Base-by-base conservation (phyloP, 192 early-diverging fungal genomes). In the Entomortierella chlamydospora region DNA sequence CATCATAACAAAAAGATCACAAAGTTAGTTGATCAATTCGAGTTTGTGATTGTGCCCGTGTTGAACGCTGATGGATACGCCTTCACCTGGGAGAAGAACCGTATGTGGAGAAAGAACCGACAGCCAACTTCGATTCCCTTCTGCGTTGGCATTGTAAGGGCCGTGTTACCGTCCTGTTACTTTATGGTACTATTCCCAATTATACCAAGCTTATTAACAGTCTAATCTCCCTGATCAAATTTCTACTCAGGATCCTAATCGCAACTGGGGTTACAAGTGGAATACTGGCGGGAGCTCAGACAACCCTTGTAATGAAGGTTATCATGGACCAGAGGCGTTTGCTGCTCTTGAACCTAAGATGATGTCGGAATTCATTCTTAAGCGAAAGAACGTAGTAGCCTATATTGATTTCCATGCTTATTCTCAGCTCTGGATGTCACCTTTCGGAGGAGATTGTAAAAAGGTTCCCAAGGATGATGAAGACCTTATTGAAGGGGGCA, bases 381-480 rank as follows among this genome's bases (percentile, higher is more conserved):
- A 56, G 8, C 49, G 54, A n/a, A 69, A 72, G 42, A 83, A 74
- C 23, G 70, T 82, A 7, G 67, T 84, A 6, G 53, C 62, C 29
- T 79, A 71, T 33, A 55, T 82, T 30, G 85, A 86, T 60, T 62
- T 86, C 25, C 85, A 86, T 56, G 81, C 85, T 4, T 86, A 81
- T 57, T 72, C 83, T 12, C 85, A 86, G 15, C 76, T 86, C 5
- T 90, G 86, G 79, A 85, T 90, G 87, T 83, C 70, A 15, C 84
- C 86, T 33, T 86, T 64, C 41, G 82, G 82, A 23, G 78, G 57
- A 6, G 83, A 81, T 47, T 87, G 84, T 49, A 23, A 45, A 13
- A 26, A 58, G 11, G 39, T 68, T 5, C 72, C 82, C 26, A 72
- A 57, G 20, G 79, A 85, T 30, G 61, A 82, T 33, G 82, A 79